A percentile compares a stretch with the other conserved stretches of the same genome.
Evolutionary conservation across 2,329 filamentous ascomycete genomes (phyloP).

Genomic region (Cordyceps fumosorosea): DNA sequence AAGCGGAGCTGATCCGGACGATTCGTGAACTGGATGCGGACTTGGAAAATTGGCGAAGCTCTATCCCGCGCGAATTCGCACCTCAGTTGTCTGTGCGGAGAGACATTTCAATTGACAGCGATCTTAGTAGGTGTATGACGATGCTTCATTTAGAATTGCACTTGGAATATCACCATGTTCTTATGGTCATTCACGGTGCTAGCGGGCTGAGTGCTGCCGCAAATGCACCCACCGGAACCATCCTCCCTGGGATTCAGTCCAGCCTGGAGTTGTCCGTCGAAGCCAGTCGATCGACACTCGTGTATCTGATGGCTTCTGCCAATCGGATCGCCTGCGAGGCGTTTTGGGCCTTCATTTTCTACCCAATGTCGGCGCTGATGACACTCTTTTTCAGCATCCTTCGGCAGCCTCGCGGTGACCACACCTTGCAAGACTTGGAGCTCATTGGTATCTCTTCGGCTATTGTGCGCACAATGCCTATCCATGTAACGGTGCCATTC

Average conservation of each 20-base stretch:
- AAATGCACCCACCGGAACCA: slow-evolving; percentile 25
- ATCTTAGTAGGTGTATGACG: slow-evolving; percentile 25
- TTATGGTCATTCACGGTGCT: slow-evolving; percentile 49
- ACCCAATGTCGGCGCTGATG: slow-evolving; percentile 48
- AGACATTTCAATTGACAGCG: slow-evolving; percentile 21
- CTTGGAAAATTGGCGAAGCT: slow-evolving; percentile 47
- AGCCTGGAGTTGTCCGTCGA: slow-evolving; percentile 48
- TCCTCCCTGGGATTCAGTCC: slow-evolving; percentile 40
- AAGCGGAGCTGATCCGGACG: slow-evolving; percentile 46
- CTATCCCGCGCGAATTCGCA: slow-evolving; percentile 37
- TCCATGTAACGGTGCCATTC: slow-evolving; percentile 21
- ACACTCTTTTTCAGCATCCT: slow-evolving; percentile 50
- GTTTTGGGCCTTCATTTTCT: slow-evolving; percentile 51
- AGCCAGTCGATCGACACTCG: slow-evolving; percentile 47
- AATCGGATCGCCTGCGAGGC: slow-evolving; percentile 37
- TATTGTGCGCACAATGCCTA: slow-evolving; percentile 36
- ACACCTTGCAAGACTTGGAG: slow-evolving; percentile 38
- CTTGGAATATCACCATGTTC: slow-evolving; percentile 49
- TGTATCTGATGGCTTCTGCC: slow-evolving; percentile 38
- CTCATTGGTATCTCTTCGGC: slow-evolving; percentile 36
- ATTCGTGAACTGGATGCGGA: slow-evolving; percentile 52
- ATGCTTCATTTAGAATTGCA: slow-evolving; percentile 43
- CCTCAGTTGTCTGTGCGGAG: slow-evolving; percentile 38
- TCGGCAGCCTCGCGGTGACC: slow-evolving; percentile 36
- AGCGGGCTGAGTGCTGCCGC: slow-evolving; percentile 42